Conservation (phyloP, 1,139 yeast species). For the Kodamaea suecica region DNA sequence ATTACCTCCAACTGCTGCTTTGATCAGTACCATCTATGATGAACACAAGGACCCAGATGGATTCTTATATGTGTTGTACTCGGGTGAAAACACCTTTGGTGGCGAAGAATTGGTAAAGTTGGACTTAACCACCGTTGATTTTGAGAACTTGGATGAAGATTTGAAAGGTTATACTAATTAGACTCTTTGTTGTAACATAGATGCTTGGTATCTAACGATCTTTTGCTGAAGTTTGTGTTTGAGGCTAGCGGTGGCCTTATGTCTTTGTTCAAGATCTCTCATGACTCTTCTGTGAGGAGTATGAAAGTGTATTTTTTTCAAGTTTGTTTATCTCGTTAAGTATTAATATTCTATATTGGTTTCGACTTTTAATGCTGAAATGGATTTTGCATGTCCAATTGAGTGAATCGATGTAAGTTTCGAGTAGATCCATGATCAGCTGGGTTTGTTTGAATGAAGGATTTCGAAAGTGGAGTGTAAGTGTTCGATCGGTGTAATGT, state of each 20-base stretch:
- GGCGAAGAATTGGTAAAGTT: constrained; percentile 32
- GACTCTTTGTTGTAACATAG: not conserved
- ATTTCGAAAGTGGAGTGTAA: too few relatives aligned
- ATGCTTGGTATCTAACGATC: not conserved
- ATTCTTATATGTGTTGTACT: constrained; percentile 86
- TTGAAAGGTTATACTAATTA: constrained; percentile 13
- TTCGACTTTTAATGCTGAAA: not conserved
- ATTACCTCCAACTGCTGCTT: constrained; percentile 95
- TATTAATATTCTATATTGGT: not conserved
- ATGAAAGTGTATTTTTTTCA: not conserved
- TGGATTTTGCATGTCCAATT: not conserved
- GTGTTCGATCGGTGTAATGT: too few relatives aligned
- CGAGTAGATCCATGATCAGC: too few relatives aligned
- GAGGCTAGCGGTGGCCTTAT: too few relatives aligned
- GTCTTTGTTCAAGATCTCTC: too few relatives aligned
- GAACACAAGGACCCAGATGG: constrained; percentile 98
- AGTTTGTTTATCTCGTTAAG: not conserved
- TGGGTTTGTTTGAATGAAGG: too few relatives aligned
- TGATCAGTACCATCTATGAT: constrained; percentile 90
- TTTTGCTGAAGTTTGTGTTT: not conserved
- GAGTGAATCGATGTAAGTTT: too few relatives aligned
- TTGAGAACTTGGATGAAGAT: constrained; percentile 11
- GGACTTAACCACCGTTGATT: constrained; percentile 25
- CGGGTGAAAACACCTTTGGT: constrained; percentile 85
- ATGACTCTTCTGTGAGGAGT: constrained; percentile 1